Base-by-base conservation (phyloP, 257 asterid species). In the Penstemon barbatus region DNA sequence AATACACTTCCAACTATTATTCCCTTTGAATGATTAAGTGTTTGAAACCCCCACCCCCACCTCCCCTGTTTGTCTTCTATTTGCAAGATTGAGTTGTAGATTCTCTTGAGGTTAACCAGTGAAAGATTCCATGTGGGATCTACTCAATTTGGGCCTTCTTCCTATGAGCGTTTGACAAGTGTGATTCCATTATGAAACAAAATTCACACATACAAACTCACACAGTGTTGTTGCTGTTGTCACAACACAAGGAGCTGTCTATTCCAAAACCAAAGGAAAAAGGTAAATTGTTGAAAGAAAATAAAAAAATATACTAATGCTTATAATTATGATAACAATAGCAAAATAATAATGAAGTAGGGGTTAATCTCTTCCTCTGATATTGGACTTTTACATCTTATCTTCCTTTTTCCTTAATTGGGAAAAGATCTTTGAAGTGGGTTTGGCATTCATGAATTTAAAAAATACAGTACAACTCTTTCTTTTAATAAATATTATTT, bases 211-310 rank as follows among this genome's bases (percentile, higher is more conserved):
- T 61, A 54, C 8, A 70, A 5, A 39, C 5, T 43, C 61, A 63
- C 61, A 64, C 68, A 63, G 54, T 48, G 42, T 67, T 70, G 80
- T 62, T 69, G 78, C 78, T 83, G 75, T 70, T 75, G 78, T 69
- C 82, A 77, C 84, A 81, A 73, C 82, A 77, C 84, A 81, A 73
- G 57, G 63, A 80, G 46, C 25, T 81, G 90, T 81, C 84, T 40
- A 77, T 77, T 87, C 87, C 91, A 72, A 87, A 61, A 63, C 71
- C 71, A 71, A 74, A 60, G 84, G 85, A 83, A 82, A 82, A 82
- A 65, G 80, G 48, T 40, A 65, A 57, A 57, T 57, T 43, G 8
- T 3, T 54, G 33, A 38, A 7, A 56, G 51, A 48, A 46, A 0
- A 9, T 1, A 44, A 9, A 10, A 55, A 44, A 15, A 63, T 43